Conservation (phyloP, 768 basidiomycete species). For the Lactifluus rugatus region DNA sequence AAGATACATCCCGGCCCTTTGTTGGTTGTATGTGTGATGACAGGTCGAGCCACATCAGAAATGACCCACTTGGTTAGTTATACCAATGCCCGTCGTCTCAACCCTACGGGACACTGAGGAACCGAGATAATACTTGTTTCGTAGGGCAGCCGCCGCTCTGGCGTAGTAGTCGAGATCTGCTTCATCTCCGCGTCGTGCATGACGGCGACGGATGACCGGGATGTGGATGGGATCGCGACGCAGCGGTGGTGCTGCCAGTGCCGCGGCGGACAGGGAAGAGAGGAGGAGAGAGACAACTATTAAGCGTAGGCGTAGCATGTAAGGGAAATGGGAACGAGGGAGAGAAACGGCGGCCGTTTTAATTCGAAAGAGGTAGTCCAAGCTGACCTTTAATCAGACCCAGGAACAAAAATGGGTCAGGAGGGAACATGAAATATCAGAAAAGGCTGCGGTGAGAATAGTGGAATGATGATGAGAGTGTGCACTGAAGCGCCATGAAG, state of each 20-base stretch:
- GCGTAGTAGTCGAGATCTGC: not conserved
- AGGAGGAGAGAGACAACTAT: conserved; percentile 24
- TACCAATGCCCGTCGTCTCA: conserved; percentile 28
- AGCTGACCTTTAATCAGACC: not conserved
- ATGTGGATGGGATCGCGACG: conserved; percentile 32
- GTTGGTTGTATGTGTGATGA: not conserved
- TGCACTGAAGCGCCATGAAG: too few relatives aligned
- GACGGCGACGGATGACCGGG: conserved; percentile 33
- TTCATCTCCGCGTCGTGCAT: not conserved
- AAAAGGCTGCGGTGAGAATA: too few relatives aligned
- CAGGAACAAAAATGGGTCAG: too few relatives aligned
- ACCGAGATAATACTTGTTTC: conserved; percentile 39
- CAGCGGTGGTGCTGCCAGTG: conserved; percentile 25
- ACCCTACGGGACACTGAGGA: conserved; percentile 29
- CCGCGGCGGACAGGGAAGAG: conserved; percentile 24
- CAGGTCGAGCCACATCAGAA: not conserved
- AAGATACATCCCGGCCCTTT: too few relatives aligned
- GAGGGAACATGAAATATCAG: too few relatives aligned
- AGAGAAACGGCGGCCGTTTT: not conserved
- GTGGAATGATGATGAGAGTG: too few relatives aligned
- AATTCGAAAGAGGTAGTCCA: not conserved
- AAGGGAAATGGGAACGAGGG: not conserved
- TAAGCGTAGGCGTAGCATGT: not conserved
- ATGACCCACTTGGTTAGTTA: conserved; percentile 43
- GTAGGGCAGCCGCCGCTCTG: not conserved